Evolutionary conservation across 192 early-diverging fungal genomes (phyloP).

Genomic region (Backusella circina): DNA sequence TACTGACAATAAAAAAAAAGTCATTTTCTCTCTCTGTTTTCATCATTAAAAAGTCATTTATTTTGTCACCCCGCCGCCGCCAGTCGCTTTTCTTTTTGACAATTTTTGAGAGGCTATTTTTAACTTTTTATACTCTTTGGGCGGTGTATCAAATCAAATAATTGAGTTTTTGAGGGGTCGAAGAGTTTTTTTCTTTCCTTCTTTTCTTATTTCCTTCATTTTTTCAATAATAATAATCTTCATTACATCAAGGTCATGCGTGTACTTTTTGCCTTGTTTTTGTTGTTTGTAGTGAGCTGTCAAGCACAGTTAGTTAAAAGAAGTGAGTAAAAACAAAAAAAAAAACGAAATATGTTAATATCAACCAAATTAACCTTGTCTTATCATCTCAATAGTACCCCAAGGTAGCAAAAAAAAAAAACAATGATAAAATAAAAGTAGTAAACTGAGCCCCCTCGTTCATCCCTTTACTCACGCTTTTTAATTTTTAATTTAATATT

Average conservation of each 20-base stretch:
- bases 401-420: conserved; percentile 2
- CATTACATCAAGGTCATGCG: neutral
- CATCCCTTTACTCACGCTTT: neutral
- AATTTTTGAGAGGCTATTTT: neutral
- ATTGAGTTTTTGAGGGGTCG: neutral
- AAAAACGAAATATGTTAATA: neutral
- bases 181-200: neutral
- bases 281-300: neutral
- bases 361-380: neutral
- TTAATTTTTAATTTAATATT: neutral
- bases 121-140: neutral
- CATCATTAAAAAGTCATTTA: neutral
- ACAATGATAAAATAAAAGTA: neutral
- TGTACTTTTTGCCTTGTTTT: neutral
- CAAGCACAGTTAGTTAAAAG: neutral
- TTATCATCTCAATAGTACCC: conserved; percentile 6
- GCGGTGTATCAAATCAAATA: conserved; percentile 3
- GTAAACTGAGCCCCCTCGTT: neutral
- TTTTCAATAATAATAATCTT: neutral
- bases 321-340: neutral
- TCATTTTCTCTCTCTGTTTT: neutral
- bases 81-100: neutral
- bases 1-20: neutral
- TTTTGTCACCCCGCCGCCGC: neutral
- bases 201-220: neutral